These are phyloP conservation scores for Drechslerella coelobrocha DNA, from an alignment of 2,329 filamentous ascomycete genomes.

Conservation along the genomic window DNA sequence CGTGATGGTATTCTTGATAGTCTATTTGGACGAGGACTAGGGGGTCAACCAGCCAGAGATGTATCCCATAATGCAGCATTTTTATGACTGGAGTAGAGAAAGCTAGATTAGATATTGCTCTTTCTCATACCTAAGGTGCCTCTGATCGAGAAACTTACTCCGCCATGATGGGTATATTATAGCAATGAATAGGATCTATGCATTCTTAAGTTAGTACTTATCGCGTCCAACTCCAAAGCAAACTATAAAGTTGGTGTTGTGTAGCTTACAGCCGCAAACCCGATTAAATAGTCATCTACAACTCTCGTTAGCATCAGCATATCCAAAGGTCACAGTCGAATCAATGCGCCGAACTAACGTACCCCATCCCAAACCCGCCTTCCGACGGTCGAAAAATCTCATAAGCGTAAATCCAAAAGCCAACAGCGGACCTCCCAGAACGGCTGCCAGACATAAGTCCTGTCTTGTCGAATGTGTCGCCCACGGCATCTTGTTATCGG, in stretches of 20 bases:
- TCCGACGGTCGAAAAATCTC: slow-evolving; percentile 35
- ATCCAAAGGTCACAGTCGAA: not conserved
- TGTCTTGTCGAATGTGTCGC: slow-evolving; percentile 39
- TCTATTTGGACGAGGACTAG: slow-evolving; percentile 31
- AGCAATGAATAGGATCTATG: slow-evolving; percentile 31
- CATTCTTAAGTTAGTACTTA: not conserved
- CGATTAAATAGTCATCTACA: slow-evolving; percentile 41
- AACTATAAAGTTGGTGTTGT: not conserved
- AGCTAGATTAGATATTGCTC: slow-evolving; percentile 16
- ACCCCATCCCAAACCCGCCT: slow-evolving; percentile 45
- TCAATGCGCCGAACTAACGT: slow-evolving; percentile 12
- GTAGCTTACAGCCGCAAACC: slow-evolving; percentile 26
- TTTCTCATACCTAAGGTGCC: not conserved
- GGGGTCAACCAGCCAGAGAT: slow-evolving; percentile 48
- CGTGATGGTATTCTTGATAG: slow-evolving; percentile 43
- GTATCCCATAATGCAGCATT: slow-evolving; percentile 48
- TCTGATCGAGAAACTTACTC: slow-evolving; percentile 21
- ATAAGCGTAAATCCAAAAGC: slow-evolving; percentile 43
- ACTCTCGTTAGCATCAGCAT: slow-evolving; percentile 7
- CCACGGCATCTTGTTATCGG: slow-evolving; percentile 36
- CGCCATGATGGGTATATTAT: slow-evolving; percentile 49
- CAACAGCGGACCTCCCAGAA: slow-evolving; percentile 37
- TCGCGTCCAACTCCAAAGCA: not conserved
- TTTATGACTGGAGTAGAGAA: slow-evolving; percentile 31
- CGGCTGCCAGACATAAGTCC: slow-evolving; percentile 43